A percentile compares a stretch with the other conserved stretches of the same genome.
phyloP scores from a whole-genome alignment of 495 filamentous ascomycete species.

The Thozetella sp. region DNA sequence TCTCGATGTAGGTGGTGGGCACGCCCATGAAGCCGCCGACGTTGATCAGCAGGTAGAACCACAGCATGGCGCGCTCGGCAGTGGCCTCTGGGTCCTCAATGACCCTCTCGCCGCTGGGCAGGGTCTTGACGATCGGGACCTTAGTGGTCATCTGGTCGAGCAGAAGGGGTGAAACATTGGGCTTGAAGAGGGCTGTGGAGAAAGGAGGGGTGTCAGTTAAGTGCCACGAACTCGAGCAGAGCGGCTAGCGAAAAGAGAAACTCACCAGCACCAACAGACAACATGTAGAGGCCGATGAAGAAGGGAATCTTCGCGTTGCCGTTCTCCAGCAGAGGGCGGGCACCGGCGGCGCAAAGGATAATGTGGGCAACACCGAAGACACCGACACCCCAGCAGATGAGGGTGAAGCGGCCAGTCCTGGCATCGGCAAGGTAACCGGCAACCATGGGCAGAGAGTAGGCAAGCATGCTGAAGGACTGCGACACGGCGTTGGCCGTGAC shows the following conservation, averaged over 20 bases:
- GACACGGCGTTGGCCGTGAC: slow-evolving; percentile 60
- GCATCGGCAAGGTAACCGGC: slow-evolving; percentile 61
- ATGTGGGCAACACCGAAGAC: slow-evolving; percentile 71
- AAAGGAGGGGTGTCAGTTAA: not conserved
- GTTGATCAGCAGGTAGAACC: slow-evolving; percentile 68
- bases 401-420: slow-evolving; percentile 58
- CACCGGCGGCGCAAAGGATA: slow-evolving; percentile 61
- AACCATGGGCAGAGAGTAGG: slow-evolving; percentile 59
- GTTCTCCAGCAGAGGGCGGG: slow-evolving; percentile 57
- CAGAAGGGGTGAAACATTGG: slow-evolving; percentile 64
- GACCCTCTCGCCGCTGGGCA: slow-evolving; percentile 51
- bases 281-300: slow-evolving; percentile 59
- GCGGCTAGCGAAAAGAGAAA: slow-evolving; percentile 17
- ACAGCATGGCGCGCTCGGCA: slow-evolving; percentile 63
- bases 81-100: slow-evolving; percentile 63
- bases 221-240: not conserved
- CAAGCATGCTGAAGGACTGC: slow-evolving; percentile 62
- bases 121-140: slow-evolving; percentile 42
- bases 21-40: slow-evolving; percentile 64
- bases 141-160: slow-evolving; percentile 59
- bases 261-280: slow-evolving; percentile 68
- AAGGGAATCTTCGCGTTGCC: slow-evolving; percentile 59
- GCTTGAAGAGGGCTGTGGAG: slow-evolving; percentile 59
- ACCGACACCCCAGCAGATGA: slow-evolving; percentile 62
- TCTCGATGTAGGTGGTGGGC: slow-evolving; percentile 47